Evolutionary conservation across 257 asterid species (phyloP), one percentile per base, ranked within the genome.

Genomic region (Salvia hispanica): DNA sequence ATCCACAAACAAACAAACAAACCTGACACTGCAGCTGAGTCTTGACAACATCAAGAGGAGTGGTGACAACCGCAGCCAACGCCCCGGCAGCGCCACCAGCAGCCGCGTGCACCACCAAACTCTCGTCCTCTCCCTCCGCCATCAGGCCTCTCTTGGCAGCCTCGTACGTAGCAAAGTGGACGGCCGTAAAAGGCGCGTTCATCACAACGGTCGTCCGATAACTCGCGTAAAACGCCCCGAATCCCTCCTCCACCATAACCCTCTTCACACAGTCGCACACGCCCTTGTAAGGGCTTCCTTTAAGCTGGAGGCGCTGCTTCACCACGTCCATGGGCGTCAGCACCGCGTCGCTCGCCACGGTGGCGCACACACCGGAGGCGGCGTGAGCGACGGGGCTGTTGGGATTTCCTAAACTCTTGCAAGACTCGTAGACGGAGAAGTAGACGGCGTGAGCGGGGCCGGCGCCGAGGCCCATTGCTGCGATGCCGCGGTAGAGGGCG

Each of bases 11-110:
- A 16, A 52, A 31, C 7, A n/a, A 0, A 37, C 45, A 3, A 40
- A 86, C 94, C 85, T 82, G 95, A 68, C 95, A 87, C 76, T 87
- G 95, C 80, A 86, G 62, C 65, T 77, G 94, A 51, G 88, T 86
- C 76, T 86, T 86, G 36, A 86, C 88, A 34, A 86, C 94, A 53
- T 84, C 94, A 4, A 86, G 83, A 1, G 90, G 94, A 57, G 86
- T 84, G 3, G 88, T 87, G n/a, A 87, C 16, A 0, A 73, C 88
- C 0, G 94, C 88, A 8, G 91, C 95, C 76, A 80, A 34, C 0
- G 87, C 88, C 12, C 95, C 95, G 0, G 91, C 94, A 4, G 79
- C 84, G 0, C 91, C 91, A 3, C 91, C 87, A 0, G 95, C 88
- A 0, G 88, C 84, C 4, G 88, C 90, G 36, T 86, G 94, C 67